These are phyloP conservation scores for Paracoccidioides lutzii DNA, from an alignment of 2,329 filamentous ascomycete genomes.

Conservation along the genomic window DNA sequence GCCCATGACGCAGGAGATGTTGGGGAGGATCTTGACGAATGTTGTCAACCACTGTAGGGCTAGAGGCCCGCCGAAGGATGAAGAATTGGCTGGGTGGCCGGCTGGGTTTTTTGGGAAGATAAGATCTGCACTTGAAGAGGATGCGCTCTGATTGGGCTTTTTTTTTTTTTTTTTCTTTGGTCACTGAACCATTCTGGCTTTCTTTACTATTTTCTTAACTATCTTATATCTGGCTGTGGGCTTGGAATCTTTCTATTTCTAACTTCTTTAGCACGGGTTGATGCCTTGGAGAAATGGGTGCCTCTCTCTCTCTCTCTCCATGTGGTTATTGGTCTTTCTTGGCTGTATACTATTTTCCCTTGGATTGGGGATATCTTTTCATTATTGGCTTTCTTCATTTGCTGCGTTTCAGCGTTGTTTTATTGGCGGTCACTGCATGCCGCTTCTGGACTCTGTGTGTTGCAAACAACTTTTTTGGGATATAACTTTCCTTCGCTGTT, in stretches of 20 bases:
- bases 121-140: constrained; percentile 34
- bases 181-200: background rate
- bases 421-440: background rate
- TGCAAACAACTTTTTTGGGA: background rate
- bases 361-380: background rate
- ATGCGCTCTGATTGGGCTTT: constrained; percentile 19
- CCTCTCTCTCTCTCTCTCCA: background rate
- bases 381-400: background rate
- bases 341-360: background rate
- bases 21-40: constrained; percentile 46
- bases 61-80: constrained; percentile 42
- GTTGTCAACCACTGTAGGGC: constrained; percentile 48
- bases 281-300: background rate
- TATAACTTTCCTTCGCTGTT: background rate
- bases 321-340: background rate
- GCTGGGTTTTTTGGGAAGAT: constrained; percentile 37
- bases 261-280: background rate
- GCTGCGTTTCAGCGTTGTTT: constrained; percentile 2
- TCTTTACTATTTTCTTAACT: background rate
- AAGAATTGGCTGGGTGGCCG: constrained; percentile 40
- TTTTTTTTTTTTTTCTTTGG: background rate
- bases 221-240: background rate
- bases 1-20: constrained; percentile 44
- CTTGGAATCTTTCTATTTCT: background rate
- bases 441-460: background rate